Base-by-base conservation (phyloP, 257 asterid genomes). In the Nicotiana otophora region DNA sequence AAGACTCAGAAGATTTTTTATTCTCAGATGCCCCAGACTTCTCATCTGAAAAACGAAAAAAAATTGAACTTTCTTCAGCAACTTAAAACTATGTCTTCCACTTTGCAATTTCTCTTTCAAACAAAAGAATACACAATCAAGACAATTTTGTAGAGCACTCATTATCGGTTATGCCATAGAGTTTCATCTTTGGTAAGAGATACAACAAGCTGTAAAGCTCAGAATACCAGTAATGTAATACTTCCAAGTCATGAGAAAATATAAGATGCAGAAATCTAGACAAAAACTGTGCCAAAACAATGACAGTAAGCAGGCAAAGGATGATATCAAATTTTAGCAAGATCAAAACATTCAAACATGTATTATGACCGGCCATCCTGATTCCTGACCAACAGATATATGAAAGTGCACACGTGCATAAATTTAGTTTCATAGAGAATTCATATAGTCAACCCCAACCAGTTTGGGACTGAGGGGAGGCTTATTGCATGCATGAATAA, bases 11-110 rank as follows among this genome's bases (percentile, higher is more conserved):
- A 46, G 84, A 64, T 65, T 82, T 84, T 58, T 88, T 91, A 48
- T 87, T 87, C 65, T 78, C 91, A 64, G 86, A 87, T 16, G 88
- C 88, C 69, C 64, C 87, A 46, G 93, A 77, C 86, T 89, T 95
- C 86, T 82, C 92, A 70, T 88, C 99, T 92, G 86, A 66, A 84
- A 81, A 53, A 76, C 34, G 81, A 70, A 55, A 30, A 31, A 63
- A 66, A 31, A 5, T 6, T 80, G 26, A 80, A 8, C 60, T 63
- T 58, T 39, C 75, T 34, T 42, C 60, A 51, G 3, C 28, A 31
- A 28, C 12, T 26, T 67, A 67, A 67, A 80, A 62, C 9, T 65
- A 68, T 26, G 62, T 53, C 55, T 34, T 19, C 57, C 62, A 82
- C 72, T 20, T 81, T 53, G 46, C 36, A 2, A 61, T 51, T 31